A percentile compares a stretch with the other conserved stretches of the same genome.
These are phyloP conservation scores for Oryza longistaminata DNA, from an alignment of 176 grass and related monocot species.

Conservation along the genomic window DNA sequence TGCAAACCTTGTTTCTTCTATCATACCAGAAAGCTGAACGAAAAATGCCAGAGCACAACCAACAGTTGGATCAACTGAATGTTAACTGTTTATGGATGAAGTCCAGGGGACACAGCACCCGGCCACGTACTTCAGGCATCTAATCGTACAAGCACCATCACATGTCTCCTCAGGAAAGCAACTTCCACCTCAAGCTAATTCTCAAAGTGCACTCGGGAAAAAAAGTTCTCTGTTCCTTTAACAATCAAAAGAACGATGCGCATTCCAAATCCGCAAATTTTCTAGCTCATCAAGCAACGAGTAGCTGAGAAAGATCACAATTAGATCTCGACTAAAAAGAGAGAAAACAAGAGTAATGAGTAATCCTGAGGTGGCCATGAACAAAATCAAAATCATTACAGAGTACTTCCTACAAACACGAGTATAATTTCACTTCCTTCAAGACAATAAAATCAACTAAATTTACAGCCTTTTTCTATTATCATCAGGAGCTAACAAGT, in stretches of 20 bases:
- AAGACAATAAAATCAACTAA: background rate
- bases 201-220: background rate
- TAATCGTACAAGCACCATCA: constrained; percentile 26
- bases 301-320: background rate
- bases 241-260: constrained; percentile 16
- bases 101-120: background rate
- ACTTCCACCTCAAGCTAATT: constrained; percentile 15
- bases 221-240: background rate
- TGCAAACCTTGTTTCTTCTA: constrained; percentile 21
- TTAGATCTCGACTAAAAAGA: background rate
- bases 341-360: constrained; percentile 33
- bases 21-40: constrained; percentile 26
- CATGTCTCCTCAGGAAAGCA: constrained; percentile 7
- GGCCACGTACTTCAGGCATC: background rate
- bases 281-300: constrained; percentile 25
- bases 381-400: background rate
- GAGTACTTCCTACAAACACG: background rate
- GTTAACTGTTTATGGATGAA: background rate
- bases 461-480: background rate
- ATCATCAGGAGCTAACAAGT: background rate
- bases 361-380: background rate
- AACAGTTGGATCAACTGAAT: constrained; percentile 18
- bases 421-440: background rate
- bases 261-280: constrained; percentile 26
- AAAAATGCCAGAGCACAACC: constrained; percentile 21